These are phyloP conservation scores for Nakazawaea laoshanensis DNA, from an alignment of 805 yeast genomes.

Conservation along the genomic window DNA sequence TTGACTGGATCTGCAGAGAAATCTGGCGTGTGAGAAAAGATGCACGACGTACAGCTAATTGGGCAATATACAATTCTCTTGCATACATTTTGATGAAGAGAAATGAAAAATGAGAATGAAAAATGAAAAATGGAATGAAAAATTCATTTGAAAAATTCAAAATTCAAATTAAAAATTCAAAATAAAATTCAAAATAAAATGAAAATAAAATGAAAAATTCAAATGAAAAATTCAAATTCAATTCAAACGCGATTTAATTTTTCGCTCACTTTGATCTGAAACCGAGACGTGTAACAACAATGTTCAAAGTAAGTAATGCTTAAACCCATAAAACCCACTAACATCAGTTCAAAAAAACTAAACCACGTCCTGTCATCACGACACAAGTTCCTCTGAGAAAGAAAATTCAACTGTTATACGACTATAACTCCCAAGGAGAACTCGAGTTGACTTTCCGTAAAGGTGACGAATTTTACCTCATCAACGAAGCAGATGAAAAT, in stretches of 20 bases:
- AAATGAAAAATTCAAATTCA: no score
- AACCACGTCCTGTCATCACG: constrained; percentile 6
- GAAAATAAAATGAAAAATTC: no score
- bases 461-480: constrained; percentile 88
- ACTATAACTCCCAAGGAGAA: constrained; percentile 70
- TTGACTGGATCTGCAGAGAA: constrained; percentile 43
- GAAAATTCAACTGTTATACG: constrained; percentile 75
- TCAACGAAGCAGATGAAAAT: constrained; percentile 48
- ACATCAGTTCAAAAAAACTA: constrained; percentile 6
- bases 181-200: no score
- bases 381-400: constrained; percentile 22
- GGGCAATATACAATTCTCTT: constrained; percentile 71
- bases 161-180: background rate
- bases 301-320: constrained; percentile 5
- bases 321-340: background rate
- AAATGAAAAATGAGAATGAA: background rate
- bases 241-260: no score
- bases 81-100: constrained; percentile 12
- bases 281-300: background rate
- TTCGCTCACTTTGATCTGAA: background rate
- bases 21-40: constrained; percentile 61
- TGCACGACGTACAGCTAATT: constrained; percentile 86
- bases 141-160: no score
- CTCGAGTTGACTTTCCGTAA: constrained; percentile 71
- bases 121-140: background rate